Base-by-base conservation (phyloP, 2,329 filamentous ascomycete genomes). In the Cordyceps pruinosa region DNA sequence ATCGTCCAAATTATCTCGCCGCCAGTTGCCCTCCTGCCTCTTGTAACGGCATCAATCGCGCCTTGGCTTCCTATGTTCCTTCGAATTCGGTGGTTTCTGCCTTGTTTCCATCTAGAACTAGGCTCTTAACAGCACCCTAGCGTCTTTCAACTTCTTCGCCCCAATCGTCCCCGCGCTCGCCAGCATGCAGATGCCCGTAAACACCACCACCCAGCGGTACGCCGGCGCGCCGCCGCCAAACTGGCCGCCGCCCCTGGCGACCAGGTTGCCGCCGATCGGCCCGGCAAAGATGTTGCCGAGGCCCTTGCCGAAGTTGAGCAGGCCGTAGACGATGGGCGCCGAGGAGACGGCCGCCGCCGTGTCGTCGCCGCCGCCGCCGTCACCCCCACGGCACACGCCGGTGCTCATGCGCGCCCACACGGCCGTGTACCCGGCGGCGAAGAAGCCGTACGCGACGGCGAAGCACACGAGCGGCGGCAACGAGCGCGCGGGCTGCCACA, bases 401-500 rank as follows among this genome's bases (percentile, higher is more conserved):
- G 58, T 66, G 9, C 66, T 66, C 68, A 72, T 71, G 1, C 60
- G 62, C 28, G 61, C 60, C 23, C 62, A 61, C 57, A 64, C 51
- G 5, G 61, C 61, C 4, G 48, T 58, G 44, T 58, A 61, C n/a
- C 49, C 58, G 28, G 49, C 54, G n/a, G 34, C 55, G 41, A 59
- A 59, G 42, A 83, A 82, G 5, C 81, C 81, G 63, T 79, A 84
- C 0, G 75, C 68, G 3, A 81, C 63, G 2, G 75, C 72, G 62
- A 83, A 84, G 0, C 75, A 58, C 0, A 77, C 67, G 1, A 84
- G 69, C 1, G 77, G 61, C 0, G 70, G 71, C 2, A 79, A 66
- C 0, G 73, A 70, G 4, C 71, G 70, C 8, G 75, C 74, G 10
- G 81, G 61, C 4, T 79, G 78, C 82, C 81, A 83, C 9, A 83